phyloP scores from a whole-genome alignment of 2,329 filamentous ascomycete species.

The Penicillium concentricum region DNA sequence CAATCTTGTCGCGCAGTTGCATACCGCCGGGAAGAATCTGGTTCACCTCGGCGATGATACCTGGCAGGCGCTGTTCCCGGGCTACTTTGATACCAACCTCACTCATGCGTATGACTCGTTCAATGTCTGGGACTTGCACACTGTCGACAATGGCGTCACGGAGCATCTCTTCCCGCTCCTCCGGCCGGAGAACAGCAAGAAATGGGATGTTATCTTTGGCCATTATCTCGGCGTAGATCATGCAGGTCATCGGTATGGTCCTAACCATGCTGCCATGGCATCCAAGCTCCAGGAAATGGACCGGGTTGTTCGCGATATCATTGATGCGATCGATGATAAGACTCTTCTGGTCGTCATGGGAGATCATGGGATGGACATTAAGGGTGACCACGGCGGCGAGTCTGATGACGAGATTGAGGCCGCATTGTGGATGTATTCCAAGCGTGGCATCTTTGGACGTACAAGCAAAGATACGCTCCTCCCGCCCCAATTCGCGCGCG shows the following conservation, averaged over 20 bases:
- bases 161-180: conserved; percentile 81
- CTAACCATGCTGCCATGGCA: conserved; percentile 87
- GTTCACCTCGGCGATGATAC: conserved; percentile 98
- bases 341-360: conserved; percentile 95
- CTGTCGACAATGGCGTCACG: conserved; percentile 90
- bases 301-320: conserved; percentile 68
- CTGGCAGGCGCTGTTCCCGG: conserved; percentile 90
- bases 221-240: conserved; percentile 96
- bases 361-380: conserved; percentile 97
- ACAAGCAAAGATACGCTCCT: conserved; percentile 58
- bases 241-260: conserved; percentile 92
- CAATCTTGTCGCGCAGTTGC: conserved; percentile 66
- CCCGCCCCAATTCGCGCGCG: conserved; percentile 69
- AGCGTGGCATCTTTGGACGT: conserved; percentile 78
- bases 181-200: conserved; percentile 58
- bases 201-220: conserved; percentile 94
- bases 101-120: conserved; percentile 93
- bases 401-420: conserved; percentile 95
- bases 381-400: conserved; percentile 97
- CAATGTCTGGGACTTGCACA: conserved; percentile 97
- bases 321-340: conserved; percentile 71
- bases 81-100: conserved; percentile 84
- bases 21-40: conserved; percentile 68
- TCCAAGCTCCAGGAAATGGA: conserved; percentile 93
- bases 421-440: conserved; percentile 98